These are phyloP conservation scores for Phytopythium boreale DNA, from an alignment of 352 stramenopile species.

Conservation along the genomic window DNA sequence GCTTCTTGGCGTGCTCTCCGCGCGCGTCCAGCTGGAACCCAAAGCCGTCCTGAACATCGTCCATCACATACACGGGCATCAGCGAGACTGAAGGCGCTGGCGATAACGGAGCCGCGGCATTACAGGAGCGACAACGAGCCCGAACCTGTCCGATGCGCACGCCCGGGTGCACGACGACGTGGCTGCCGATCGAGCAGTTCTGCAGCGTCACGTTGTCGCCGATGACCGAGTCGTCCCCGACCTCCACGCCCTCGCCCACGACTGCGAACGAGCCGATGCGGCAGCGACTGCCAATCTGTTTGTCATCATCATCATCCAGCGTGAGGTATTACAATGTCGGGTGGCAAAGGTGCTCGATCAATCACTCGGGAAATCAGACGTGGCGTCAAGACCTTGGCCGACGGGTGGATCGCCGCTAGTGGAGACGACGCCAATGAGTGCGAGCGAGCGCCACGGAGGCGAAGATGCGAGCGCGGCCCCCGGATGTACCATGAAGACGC, in stretches of 20 bases:
- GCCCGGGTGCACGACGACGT: slow-evolving; percentile 72
- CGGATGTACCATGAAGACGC: neutral
- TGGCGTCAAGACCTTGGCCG: slow-evolving; percentile 27
- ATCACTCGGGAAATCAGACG: no score
- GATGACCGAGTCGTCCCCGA: slow-evolving; percentile 52
- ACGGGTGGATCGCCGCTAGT: slow-evolving; percentile 33
- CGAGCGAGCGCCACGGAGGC: slow-evolving; percentile 2
- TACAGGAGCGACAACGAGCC: neutral
- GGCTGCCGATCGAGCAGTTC: slow-evolving; percentile 62
- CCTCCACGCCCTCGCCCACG: slow-evolving; percentile 52
- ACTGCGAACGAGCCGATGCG: slow-evolving; percentile 52
- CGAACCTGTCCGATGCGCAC: slow-evolving; percentile 60
- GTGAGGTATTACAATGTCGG: neutral
- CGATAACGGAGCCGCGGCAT: neutral
- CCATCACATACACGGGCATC: neutral
- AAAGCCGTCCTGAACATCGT: slow-evolving; percentile 59
- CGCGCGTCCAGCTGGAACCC: slow-evolving; percentile 63
- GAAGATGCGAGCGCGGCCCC: neutral
- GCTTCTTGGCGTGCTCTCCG: slow-evolving; percentile 76
- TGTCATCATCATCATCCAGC: neutral
- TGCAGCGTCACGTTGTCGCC: slow-evolving; percentile 55
- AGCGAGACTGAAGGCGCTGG: neutral
- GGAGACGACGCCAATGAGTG: slow-evolving; percentile 11
- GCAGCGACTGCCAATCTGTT: slow-evolving; percentile 56
- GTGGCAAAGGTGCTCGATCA: neutral